phyloP scores from a whole-genome alignment of 345 rosid species.

The Populus pruinosa region DNA sequence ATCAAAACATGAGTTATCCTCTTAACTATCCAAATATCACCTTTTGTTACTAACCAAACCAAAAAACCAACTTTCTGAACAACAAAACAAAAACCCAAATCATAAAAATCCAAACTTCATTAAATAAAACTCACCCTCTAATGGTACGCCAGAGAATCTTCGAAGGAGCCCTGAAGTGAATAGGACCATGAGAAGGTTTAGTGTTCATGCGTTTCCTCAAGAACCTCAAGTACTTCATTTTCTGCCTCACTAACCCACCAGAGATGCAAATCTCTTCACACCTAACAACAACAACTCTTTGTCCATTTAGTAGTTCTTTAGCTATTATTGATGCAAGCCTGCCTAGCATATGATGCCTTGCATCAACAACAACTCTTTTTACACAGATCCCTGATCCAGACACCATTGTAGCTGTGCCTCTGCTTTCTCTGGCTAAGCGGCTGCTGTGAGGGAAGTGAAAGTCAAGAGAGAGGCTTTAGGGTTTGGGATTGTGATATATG shows the following conservation, averaged over 20 bases:
- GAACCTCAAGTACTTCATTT: constrained; percentile 28
- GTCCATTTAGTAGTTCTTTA: constrained; percentile 37
- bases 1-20: not conserved
- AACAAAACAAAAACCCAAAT: not conserved
- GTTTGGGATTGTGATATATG: constrained; percentile 5
- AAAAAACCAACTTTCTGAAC: not conserved
- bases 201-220: constrained; percentile 32
- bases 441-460: not conserved
- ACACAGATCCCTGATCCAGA: constrained; percentile 29
- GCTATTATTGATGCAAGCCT: constrained; percentile 27
- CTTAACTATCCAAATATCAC: not conserved
- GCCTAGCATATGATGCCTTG: constrained; percentile 29
- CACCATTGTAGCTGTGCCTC: constrained; percentile 7
- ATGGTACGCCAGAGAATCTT: constrained; percentile 38
- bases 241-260: constrained; percentile 27
- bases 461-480: not conserved
- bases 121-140: constrained; percentile 24
- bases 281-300: constrained; percentile 34
- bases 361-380: constrained; percentile 22
- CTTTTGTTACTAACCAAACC: not conserved
- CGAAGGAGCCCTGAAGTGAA: constrained; percentile 37
- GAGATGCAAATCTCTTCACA: constrained; percentile 35
- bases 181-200: constrained; percentile 40
- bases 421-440: constrained; percentile 2
- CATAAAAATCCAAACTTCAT: not conserved